Evolutionary conservation across 1,284 basidiomycete genomes (phyloP).

Genomic region (Malassezia psittaci): DNA sequence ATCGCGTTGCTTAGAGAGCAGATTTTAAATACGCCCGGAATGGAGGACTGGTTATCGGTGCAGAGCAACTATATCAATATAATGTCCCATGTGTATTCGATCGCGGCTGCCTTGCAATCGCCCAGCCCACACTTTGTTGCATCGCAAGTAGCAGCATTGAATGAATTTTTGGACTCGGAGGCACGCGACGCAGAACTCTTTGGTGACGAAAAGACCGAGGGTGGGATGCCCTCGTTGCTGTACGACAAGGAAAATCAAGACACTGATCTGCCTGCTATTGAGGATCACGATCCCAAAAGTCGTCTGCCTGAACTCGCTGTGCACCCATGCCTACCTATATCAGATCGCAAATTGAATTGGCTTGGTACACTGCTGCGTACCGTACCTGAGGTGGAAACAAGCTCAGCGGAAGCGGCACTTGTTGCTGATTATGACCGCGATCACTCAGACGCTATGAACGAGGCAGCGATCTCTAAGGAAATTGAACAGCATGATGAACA

Average conservation of each 20-base stretch:
- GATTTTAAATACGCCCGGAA: slow-evolving; percentile 28
- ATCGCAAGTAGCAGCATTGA: slow-evolving; percentile 29
- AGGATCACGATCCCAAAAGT: slow-evolving; percentile 25
- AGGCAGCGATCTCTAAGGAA: slow-evolving; percentile 11
- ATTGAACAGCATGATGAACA: slow-evolving; percentile 25
- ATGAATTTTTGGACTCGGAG: slow-evolving; percentile 30
- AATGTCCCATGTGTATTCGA: slow-evolving; percentile 33
- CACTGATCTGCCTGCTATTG: slow-evolving; percentile 20
- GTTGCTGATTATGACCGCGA: slow-evolving; percentile 21
- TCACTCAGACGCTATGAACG: neutral
- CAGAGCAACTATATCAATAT: slow-evolving; percentile 30
- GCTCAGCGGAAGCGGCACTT: slow-evolving; percentile 19
- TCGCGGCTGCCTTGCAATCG: slow-evolving; percentile 27
- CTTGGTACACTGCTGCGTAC: slow-evolving; percentile 33
- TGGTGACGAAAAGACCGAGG: slow-evolving; percentile 14
- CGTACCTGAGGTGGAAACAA: slow-evolving; percentile 27
- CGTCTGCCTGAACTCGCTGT: slow-evolving; percentile 23
- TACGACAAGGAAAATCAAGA: neutral
- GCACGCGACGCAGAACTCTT: slow-evolving; percentile 28
- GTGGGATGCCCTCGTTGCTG: slow-evolving; percentile 16
- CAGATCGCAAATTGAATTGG: slow-evolving; percentile 32
- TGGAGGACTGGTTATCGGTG: slow-evolving; percentile 36
- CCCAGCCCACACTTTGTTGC: slow-evolving; percentile 30
- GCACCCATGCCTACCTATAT: slow-evolving; percentile 28
- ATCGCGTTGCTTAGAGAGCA: slow-evolving; percentile 33